Evolutionary conservation across 2,329 filamentous ascomycete species (phyloP).

Genomic region (Apiospora phragmitis): DNA sequence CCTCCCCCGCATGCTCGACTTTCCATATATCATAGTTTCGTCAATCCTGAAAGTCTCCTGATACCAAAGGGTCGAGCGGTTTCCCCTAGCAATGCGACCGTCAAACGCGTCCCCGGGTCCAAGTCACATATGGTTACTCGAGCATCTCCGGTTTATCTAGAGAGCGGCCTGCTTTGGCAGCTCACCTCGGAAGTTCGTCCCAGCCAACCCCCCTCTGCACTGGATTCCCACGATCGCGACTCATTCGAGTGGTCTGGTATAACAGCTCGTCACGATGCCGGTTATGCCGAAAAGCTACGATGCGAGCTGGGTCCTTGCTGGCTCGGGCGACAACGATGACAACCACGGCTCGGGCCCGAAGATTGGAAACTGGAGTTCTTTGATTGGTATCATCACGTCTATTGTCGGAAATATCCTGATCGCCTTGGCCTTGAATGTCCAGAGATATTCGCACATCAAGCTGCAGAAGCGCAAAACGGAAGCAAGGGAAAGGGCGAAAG

Average conservation of each 20-base stretch:
- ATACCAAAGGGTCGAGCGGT: neutral
- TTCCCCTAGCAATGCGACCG: conserved; percentile 1
- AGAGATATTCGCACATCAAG: conserved; percentile 90
- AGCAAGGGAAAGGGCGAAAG: conserved; percentile 54
- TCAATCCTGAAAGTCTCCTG: neutral
- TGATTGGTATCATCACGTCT: conserved; percentile 92
- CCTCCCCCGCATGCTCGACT: neutral
- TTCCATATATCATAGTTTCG: neutral
- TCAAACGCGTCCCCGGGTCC: neutral
- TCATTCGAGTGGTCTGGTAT: neutral
- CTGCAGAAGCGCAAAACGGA: conserved; percentile 70
- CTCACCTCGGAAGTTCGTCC: neutral
- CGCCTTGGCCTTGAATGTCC: conserved; percentile 92
- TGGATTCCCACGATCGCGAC: neutral
- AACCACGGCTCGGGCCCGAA: conserved; percentile 42
- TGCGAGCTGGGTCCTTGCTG: conserved; percentile 19
- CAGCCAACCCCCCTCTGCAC: neutral
- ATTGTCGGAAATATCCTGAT: conserved; percentile 93
- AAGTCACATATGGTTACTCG: neutral
- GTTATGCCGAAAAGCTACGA: conserved; percentile 18
- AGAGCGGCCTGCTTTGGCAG: neutral
- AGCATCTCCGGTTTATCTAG: neutral
- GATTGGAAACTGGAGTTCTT: conserved; percentile 77
- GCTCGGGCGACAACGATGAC: conserved; percentile 12
- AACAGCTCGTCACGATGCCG: conserved; percentile 8